Evolutionary conservation across 2,329 filamentous ascomycete species (phyloP).

Genomic region (Fusarium sp.): DNA sequence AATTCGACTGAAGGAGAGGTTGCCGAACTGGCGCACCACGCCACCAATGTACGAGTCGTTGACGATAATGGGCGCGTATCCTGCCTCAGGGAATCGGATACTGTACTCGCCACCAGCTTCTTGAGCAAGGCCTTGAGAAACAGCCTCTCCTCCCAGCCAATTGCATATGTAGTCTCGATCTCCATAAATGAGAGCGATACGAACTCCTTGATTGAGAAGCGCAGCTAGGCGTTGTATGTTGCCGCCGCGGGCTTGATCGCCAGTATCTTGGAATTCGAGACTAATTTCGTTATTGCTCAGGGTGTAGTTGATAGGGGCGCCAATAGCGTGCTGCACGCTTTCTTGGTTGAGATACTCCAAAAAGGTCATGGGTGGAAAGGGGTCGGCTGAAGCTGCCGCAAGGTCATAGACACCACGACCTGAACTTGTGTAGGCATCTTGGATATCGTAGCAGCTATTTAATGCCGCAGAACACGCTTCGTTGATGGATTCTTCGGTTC

Average conservation of each 20-base stretch:
- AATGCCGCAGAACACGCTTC: conserved; percentile 66
- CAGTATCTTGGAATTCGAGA: conserved; percentile 61
- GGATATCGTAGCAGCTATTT: conserved; percentile 60
- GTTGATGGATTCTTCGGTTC: conserved; percentile 55
- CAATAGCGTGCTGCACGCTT: conserved; percentile 68
- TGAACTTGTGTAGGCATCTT: conserved; percentile 67
- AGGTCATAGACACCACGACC: conserved; percentile 72
- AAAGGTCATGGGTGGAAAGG: conserved; percentile 73
- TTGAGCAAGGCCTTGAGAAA: conserved; percentile 72
- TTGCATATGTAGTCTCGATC: conserved; percentile 74
- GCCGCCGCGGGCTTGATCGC: conserved; percentile 73
- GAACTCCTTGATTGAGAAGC: conserved; percentile 72
- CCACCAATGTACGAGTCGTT: conserved; percentile 77
- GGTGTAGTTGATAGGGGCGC: conserved; percentile 72
- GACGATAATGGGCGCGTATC: conserved; percentile 78
- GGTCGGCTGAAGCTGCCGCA: conserved; percentile 65
- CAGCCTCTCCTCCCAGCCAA: conserved; percentile 79
- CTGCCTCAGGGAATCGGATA: conserved; percentile 70
- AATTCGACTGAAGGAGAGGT: conserved; percentile 75
- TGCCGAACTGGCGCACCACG: conserved; percentile 80
- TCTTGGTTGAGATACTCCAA: conserved; percentile 73
- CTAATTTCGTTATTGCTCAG: conserved; percentile 61
- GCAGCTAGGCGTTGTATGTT: conserved; percentile 70
- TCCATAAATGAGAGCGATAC: conserved; percentile 78
- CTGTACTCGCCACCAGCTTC: conserved; percentile 61